A percentile compares a stretch with the other conserved stretches of the same genome.
phyloP scores from a whole-genome alignment of 495 filamentous ascomycete genomes.

The Podospora bellae-mahoneyi region DNA sequence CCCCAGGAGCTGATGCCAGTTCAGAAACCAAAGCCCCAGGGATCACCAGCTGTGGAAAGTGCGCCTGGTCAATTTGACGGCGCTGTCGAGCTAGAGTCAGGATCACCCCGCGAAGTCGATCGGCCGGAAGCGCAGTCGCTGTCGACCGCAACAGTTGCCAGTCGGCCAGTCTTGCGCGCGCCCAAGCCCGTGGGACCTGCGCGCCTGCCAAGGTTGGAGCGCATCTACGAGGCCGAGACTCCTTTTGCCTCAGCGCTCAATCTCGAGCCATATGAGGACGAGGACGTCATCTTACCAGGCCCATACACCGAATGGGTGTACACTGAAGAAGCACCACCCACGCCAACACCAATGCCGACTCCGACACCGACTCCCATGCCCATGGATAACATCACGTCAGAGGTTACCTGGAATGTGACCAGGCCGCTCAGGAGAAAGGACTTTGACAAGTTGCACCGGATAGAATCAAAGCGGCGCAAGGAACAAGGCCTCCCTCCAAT shows the following conservation, averaged over 20 bases:
- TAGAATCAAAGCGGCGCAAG: slow-evolving; percentile 20
- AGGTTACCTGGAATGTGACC: slow-evolving; percentile 24
- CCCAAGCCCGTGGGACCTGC: slow-evolving; percentile 18
- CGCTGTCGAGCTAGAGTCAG: not conserved
- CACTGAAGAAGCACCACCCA: slow-evolving; percentile 10
- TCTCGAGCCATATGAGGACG: slow-evolving; percentile 27
- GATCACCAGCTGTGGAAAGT: not conserved
- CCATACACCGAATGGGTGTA: slow-evolving; percentile 29
- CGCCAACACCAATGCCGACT: slow-evolving; percentile 16
- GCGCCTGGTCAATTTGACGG: not conserved
- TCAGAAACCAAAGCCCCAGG: not conserved
- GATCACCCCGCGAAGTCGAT: not conserved
- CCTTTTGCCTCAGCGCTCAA: slow-evolving; percentile 23
- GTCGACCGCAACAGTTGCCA: not conserved
- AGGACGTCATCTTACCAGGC: slow-evolving; percentile 26
- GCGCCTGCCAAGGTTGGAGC: slow-evolving; percentile 21
- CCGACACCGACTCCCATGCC: slow-evolving; percentile 21
- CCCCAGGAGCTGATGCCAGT: not conserved
- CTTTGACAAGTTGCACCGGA: slow-evolving; percentile 23
- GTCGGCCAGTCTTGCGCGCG: not conserved
- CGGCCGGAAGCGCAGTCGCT: not conserved
- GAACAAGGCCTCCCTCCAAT: slow-evolving; percentile 22
- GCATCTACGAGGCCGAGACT: slow-evolving; percentile 20
- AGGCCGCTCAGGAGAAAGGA: slow-evolving; percentile 20
- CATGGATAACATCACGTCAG: slow-evolving; percentile 5